Evolutionary conservation across 1,139 yeast genomes (phyloP), one percentile per base, ranked within the genome.

Genomic region (Candida sp.): DNA sequence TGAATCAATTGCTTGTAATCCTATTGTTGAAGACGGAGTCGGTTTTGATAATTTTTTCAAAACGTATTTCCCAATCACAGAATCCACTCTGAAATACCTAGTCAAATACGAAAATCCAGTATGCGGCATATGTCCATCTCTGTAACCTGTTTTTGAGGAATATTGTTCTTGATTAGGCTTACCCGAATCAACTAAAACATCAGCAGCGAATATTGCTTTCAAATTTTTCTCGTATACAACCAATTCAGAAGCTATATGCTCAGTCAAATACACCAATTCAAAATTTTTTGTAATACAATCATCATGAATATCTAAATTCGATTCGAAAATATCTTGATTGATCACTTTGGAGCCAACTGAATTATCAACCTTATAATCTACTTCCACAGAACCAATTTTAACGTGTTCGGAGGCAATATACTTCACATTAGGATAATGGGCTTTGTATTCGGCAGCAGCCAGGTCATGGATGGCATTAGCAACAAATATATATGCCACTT

Each of bases 211-310:
- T 27, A 80, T 50, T 0, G 76, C 64, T 49, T 67, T 65, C 11
- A 74, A 59, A 7, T 57, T 53, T 35, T 62, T 63, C 53, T 75
- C 76, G 51, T 57, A 72, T 45, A 75, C 49, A 9, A 74, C 68
- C 35, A 81, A 50, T 50, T 81, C 86, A 51, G 73, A 67, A 56
- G 77, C 77, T 29, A 45, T 53, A 49, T 75, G 80, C 2, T 64
- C 58, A 5, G 80, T 77, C 41, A 79, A 50, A 52, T 65, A 79
- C 12, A 75, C 67, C 44, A 79, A 70, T 52, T 75, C 71, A 41
- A 79, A 67, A 42, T 64, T 72, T 15, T 57, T 50, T 23, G 56
- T 48, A 42, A 59, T 51, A 22, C 45, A 44, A 4, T 45, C 36
- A 35, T 55, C 60, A 1, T 45, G 27, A 23, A 59, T 43, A 9